Conservation (phyloP, 1,284 basidiomycete genomes). For the Rhodotorula sp. region DNA sequence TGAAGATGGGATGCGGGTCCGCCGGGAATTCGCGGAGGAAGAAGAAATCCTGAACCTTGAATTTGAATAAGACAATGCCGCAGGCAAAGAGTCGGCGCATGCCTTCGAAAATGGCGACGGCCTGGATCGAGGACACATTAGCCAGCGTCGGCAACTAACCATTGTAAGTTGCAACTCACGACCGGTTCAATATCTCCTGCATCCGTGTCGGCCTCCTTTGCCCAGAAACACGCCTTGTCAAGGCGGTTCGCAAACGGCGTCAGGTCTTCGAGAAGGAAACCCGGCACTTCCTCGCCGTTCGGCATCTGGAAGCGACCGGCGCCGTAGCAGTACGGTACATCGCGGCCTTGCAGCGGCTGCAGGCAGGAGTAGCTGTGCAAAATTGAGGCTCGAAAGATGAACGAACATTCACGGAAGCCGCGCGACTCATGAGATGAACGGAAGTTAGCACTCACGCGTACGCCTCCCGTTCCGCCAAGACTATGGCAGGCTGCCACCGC, state of each 20-base stretch:
- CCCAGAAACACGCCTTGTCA: not conserved
- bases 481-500: not conserved
- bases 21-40: not conserved
- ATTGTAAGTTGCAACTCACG: too few species aligned
- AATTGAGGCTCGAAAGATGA: too few species aligned
- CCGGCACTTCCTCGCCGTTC: not conserved
- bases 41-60: not conserved
- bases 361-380: not conserved
- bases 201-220: not conserved
- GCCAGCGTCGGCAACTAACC: too few species aligned
- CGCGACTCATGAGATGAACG: too few species aligned
- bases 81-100: not conserved
- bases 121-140: not conserved
- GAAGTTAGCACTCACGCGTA: not conserved
- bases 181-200: not conserved
- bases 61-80: not conserved
- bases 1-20: not conserved
- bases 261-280: conserved; percentile 1
- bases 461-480: not conserved
- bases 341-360: not conserved
- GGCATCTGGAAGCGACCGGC: not conserved
- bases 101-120: not conserved
- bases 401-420: not conserved
- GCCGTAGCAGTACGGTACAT: not conserved
- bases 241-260: not conserved